phyloP scores from a whole-genome alignment of 306 rosid genomes.

The Mimosa bimucronata region DNA sequence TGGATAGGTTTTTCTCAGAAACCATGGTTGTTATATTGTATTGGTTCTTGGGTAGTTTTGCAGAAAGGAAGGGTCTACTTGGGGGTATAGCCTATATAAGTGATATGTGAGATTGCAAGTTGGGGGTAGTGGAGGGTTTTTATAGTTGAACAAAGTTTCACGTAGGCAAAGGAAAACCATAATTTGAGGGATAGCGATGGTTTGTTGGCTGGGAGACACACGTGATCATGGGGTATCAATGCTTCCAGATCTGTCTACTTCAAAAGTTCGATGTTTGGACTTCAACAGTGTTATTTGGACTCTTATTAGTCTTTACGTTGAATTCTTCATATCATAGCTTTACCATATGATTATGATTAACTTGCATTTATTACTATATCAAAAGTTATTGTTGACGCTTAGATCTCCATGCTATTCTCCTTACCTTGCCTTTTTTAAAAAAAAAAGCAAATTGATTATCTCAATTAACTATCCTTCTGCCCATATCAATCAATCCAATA shows the following conservation, averaged over 20 bases:
- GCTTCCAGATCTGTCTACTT: constrained; percentile 46
- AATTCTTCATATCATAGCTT: constrained; percentile 10
- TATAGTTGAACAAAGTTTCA: constrained; percentile 39
- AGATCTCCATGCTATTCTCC: not conserved
- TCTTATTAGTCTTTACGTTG: constrained; percentile 39
- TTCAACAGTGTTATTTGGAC: constrained; percentile 37
- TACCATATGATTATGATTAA: constrained; percentile 6
- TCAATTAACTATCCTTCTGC: not conserved
- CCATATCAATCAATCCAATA: not conserved
- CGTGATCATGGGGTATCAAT: constrained; percentile 53
- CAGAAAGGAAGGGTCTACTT: not conserved
- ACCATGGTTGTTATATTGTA: constrained; percentile 53
- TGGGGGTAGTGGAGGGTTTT: constrained; percentile 35
- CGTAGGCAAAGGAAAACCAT: constrained; percentile 39
- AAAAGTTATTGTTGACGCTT: constrained; percentile 1
- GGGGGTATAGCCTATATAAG: not conserved
- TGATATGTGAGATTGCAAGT: not conserved
- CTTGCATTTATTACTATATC: not conserved
- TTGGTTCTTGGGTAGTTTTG: not conserved
- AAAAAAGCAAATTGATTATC: not conserved
- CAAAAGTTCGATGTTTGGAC: constrained; percentile 36
- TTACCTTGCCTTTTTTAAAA: not conserved
- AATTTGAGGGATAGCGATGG: constrained; percentile 53
- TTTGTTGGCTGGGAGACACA: constrained; percentile 64
- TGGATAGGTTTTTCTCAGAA: constrained; percentile 52